Evolutionary conservation across 2,329 filamentous ascomycete genomes (phyloP).

Genomic region (Fusarium tuaranense): DNA sequence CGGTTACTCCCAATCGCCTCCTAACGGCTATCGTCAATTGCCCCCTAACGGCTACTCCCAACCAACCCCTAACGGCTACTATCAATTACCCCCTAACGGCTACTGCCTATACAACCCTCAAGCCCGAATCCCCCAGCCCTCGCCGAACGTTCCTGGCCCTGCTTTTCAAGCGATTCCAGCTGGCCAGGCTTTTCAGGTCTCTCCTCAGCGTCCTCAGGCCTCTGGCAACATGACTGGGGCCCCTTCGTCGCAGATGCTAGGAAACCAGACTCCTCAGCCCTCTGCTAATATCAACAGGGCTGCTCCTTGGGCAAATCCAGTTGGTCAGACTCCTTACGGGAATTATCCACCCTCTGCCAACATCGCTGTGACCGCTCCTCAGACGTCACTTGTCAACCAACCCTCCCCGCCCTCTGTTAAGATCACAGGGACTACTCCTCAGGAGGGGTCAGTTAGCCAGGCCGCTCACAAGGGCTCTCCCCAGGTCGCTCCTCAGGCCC

Average conservation of each 20-base stretch:
- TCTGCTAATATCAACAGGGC: neutral
- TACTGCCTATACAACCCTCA: neutral
- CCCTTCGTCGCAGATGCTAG: neutral
- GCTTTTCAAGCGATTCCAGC: neutral
- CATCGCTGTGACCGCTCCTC: neutral
- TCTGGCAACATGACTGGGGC: neutral
- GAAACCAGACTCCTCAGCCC: neutral
- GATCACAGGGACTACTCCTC: neutral
- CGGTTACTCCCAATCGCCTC: neutral
- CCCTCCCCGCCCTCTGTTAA: neutral
- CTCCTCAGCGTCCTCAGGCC: neutral
- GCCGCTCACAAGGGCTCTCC: neutral
- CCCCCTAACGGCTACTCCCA: no score
- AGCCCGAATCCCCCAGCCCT: neutral
- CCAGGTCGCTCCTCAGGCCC: neutral
- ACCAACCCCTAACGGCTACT: neutral
- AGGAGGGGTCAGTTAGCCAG: neutral
- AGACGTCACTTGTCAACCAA: neutral
- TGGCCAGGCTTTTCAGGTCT: neutral
- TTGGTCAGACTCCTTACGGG: neutral
- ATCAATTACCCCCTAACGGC: neutral
- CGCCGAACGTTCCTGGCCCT: neutral
- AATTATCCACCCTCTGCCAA: neutral
- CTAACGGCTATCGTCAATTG: neutral
- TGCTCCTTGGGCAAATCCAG: neutral